Evolutionary conservation across 2,329 filamentous ascomycete genomes (phyloP).

Genomic region (Epicoccum sorghinum): DNA sequence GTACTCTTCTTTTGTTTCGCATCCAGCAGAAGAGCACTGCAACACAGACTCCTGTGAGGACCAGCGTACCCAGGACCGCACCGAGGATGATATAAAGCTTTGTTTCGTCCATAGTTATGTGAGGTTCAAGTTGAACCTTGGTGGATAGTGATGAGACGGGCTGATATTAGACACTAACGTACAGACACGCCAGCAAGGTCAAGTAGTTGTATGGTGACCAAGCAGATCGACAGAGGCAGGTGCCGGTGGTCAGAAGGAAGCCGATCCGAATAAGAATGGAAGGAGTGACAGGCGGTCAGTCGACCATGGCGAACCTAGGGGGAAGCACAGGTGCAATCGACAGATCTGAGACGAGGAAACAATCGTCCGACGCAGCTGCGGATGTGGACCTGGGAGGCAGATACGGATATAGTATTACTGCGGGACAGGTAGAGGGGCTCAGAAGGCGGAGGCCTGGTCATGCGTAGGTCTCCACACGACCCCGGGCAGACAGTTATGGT

Average conservation of each 20-base stretch:
- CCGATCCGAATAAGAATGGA: conserved; percentile 18
- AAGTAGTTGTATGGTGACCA: conserved; percentile 7
- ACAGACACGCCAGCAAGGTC: conserved; percentile 1
- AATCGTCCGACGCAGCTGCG: conserved; percentile 26
- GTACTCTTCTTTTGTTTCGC: conserved; percentile 41
- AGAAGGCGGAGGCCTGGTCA: conserved; percentile 37
- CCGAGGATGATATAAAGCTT: conserved; percentile 48
- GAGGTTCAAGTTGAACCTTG: not conserved
- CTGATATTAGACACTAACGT: conserved; percentile 11
- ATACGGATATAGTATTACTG: conserved; percentile 40
- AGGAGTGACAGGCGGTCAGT: conserved; percentile 27
- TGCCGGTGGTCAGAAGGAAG: conserved; percentile 21
- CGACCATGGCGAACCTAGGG: conserved; percentile 35
- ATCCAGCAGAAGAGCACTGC: conserved; percentile 42
- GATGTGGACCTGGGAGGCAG: conserved; percentile 30
- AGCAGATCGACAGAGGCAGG: conserved; percentile 14
- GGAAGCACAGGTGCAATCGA: conserved; percentile 26
- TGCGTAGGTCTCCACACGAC: conserved; percentile 41
- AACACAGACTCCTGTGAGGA: conserved; percentile 35
- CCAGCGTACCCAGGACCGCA: conserved; percentile 41
- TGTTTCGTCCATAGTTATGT: conserved; percentile 34
- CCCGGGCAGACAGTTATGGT: conserved; percentile 34
- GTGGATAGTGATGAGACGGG: conserved; percentile 2
- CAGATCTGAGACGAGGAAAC: conserved; percentile 26
- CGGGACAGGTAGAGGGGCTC: conserved; percentile 33